A percentile compares a stretch with the other conserved stretches of the same genome.
phyloP scores from a whole-genome alignment of 208 protist species.

The Leishmania mexicana region DNA sequence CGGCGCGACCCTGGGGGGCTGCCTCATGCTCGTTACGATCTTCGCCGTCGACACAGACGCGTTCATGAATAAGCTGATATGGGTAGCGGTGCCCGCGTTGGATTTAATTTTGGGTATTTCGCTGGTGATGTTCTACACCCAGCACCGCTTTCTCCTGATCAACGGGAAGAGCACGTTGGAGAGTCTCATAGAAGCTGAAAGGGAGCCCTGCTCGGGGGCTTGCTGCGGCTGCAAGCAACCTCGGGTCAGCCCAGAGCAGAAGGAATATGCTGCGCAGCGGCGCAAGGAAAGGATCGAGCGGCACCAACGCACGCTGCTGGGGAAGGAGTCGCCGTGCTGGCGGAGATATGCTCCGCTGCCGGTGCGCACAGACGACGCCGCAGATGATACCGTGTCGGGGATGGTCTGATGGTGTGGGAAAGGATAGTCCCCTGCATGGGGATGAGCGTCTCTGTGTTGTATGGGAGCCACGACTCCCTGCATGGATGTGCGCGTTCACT shows the following conservation, averaged over 20 bases:
- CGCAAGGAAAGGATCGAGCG: constrained; percentile 26
- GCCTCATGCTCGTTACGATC: constrained; percentile 39
- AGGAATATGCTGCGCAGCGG: constrained; percentile 6
- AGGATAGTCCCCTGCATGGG: not conserved
- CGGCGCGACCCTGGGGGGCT: constrained; percentile 21
- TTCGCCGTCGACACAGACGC: constrained; percentile 41
- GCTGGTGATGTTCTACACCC: constrained; percentile 35
- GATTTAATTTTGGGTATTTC: constrained; percentile 30
- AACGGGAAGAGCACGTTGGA: constrained; percentile 55
- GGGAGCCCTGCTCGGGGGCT: not conserved
- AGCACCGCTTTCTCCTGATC: constrained; percentile 39
- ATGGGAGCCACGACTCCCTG: not conserved
- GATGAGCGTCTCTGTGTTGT: not conserved
- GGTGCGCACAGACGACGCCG: constrained; percentile 41
- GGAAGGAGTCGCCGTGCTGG: constrained; percentile 48
- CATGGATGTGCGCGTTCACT: not conserved
- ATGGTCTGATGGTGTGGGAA: not conserved
- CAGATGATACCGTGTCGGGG: constrained; percentile 26
- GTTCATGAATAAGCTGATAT: constrained; percentile 24
- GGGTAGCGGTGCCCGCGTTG: constrained; percentile 33
- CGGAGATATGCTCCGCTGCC: constrained; percentile 33
- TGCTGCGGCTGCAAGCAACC: constrained; percentile 3
- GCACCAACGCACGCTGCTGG: constrained; percentile 33
- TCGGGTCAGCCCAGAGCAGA: constrained; percentile 18
- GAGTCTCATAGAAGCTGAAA: constrained; percentile 25